phyloP scores from a whole-genome alignment of 768 basidiomycete genomes.

The Tulasnella sp. region DNA sequence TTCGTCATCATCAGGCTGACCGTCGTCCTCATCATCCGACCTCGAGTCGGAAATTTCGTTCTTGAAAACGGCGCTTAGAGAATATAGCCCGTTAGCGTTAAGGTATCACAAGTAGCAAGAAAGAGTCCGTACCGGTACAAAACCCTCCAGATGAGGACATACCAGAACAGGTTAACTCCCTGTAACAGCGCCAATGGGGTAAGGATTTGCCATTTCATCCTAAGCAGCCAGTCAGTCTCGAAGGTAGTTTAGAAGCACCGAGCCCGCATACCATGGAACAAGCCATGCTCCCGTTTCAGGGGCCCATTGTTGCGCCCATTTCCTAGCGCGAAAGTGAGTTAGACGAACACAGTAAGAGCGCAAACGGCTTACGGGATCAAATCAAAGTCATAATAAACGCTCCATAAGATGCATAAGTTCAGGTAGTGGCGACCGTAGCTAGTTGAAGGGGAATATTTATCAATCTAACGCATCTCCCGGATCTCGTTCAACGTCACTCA shows the following conservation, averaged over 20 bases:
- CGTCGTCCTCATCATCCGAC: constrained; percentile 54
- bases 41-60: constrained; percentile 55
- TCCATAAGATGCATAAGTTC: neutral
- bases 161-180: constrained; percentile 89
- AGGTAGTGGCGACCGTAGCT: constrained; percentile 12
- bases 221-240: neutral
- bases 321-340: neutral
- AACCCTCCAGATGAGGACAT: constrained; percentile 73
- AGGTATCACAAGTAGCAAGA: constrained; percentile 16
- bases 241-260: neutral
- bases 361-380: neutral
- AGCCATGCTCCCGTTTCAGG: constrained; percentile 7
- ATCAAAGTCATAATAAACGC: neutral
- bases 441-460: neutral
- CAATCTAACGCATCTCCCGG: neutral
- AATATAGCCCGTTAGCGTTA: neutral
- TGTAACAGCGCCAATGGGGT: constrained; percentile 66
- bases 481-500: neutral
- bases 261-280: neutral
- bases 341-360: neutral
- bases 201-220: constrained; percentile 53
- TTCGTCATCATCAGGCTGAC: constrained; percentile 14
- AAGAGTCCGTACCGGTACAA: constrained; percentile 48
- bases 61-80: constrained; percentile 46
- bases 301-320: constrained; percentile 6